Conservation (phyloP, 129 eudicot genomes). For the Flaveria ramosissima region DNA sequence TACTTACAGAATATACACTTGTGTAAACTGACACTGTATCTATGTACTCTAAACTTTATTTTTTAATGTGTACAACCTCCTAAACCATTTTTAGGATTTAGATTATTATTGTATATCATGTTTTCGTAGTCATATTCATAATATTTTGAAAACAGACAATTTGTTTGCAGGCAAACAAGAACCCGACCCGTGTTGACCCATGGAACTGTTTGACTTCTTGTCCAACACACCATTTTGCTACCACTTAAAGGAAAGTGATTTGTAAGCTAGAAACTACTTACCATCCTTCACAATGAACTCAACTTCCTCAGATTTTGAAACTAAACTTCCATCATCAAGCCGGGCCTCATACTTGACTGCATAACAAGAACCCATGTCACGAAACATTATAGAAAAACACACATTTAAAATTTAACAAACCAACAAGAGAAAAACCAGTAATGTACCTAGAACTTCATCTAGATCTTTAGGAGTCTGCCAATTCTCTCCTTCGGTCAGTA, state of each 20-base stretch:
- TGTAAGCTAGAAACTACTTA: constrained; percentile 6
- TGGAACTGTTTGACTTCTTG: too few species aligned
- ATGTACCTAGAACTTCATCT: constrained; percentile 67
- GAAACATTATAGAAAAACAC: not conserved
- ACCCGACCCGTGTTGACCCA: not conserved
- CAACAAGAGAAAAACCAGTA: not conserved
- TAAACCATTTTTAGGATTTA: not conserved
- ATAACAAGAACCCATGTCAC: constrained; percentile 11
- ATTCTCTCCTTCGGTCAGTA: constrained; percentile 68
- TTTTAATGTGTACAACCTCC: not conserved
- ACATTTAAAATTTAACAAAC: not conserved
- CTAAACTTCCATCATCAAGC: constrained; percentile 56
- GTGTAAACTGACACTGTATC: too few species aligned
- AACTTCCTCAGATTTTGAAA: constrained; percentile 54
- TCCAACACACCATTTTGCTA: not conserved
- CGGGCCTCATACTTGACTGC: constrained; percentile 65
- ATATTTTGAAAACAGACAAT: not conserved
- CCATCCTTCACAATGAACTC: constrained; percentile 50
- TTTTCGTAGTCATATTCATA: not conserved
- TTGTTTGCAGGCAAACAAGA: not conserved
- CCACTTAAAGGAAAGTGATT: not conserved
- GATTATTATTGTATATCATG: not conserved
- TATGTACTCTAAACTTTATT: too few species aligned
- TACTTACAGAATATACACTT: too few species aligned
- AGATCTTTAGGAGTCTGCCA: constrained; percentile 70